Base-by-base conservation (phyloP, 2,329 filamentous ascomycete species). In the Colletotrichum noveboracense region DNA sequence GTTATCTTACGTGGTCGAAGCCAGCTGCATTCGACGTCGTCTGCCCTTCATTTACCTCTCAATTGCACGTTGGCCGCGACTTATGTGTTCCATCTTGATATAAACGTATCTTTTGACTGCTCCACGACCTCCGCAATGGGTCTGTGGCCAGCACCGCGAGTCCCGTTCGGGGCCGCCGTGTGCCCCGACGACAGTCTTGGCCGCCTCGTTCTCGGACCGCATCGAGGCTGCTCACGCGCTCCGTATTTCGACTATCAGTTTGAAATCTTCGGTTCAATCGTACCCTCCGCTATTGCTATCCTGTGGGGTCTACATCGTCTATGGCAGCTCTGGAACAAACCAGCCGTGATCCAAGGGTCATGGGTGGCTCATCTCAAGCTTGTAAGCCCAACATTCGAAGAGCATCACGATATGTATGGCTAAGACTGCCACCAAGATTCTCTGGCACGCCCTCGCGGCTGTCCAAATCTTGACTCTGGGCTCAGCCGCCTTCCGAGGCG, bases 51-150 rank as follows among this genome's bases (percentile, higher is more conserved):
- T 12, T 21, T 21, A 48, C 10, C 3, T 3, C 43, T 24, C 43
- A 52, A 52, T 13, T 52, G 6, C 43, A 0, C n/a, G 1, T 0
- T 3, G 2, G n/a, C 7, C n/a, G 43, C 43, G 0, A 52, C 2
- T 13, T 1, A 21, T 21, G n/a, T 21, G 6, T 52, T 21, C 18
- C 0, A 2, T 7, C 2, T 4, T 13, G 43, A 5, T 1, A 52
- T 21, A 52, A 12, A 1, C 18, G 1, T n/a, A 52, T 13, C 1
- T 13, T 13, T 13, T 21, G 6, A 13, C 3, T 18, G 1, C n/a
- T 28, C 55, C 4, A 2, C 13, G 0, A 58, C 12, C 55, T 58
- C 4, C 2, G 2, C 16, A 0, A 61, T 61, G 58, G 28, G 18
- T 61, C 6, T 61, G 12, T 30, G 58, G 28, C 58, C 7, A 13